Evolutionary conservation across 2,329 filamentous ascomycete species (phyloP), one percentile per base, ranked within the genome.

Genomic region (Venturia effusa): DNA sequence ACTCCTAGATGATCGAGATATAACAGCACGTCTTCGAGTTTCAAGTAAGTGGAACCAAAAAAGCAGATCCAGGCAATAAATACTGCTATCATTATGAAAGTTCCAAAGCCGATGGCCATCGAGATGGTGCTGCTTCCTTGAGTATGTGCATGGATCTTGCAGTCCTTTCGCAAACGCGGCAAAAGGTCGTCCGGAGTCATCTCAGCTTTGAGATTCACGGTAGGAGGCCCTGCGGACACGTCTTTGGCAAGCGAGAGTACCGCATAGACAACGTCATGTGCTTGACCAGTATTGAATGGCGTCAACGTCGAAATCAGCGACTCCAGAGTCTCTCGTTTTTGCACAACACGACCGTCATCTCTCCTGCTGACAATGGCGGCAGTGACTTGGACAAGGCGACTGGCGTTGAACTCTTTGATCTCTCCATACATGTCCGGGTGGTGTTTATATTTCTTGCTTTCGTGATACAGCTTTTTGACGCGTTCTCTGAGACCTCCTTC

Each of bases 241-340:
- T 77, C 74, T 22, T 69, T 69, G 0, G 75, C 69, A 43, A 77
- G 73, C 2, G 72, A 71, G 0, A 76, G 66, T 1, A 77, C 63
- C 0, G 73, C 68, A 57, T 75, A 77, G 0, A 76, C 68, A 0
- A 68, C 68, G 48, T 76, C 74, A 8, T 70, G 71, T 0, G 74
- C 70, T 48, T 70, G 63, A 0, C 63, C 63, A 4, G 69, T 66
- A 5, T 74, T 66, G 65, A 76, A 76, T 0, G 71, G 70, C 1
- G 68, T 67, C 19, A 77, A 59, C 1, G 54, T 69, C 0, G 73
- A 71, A 0, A 77, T 74, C 0, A 76, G 68, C 59, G 73, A 72
- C 59, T 77, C 74, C 1, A 76, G 66, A 48, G 71, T 74, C 55
- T 65, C 67, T 59, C 64, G 67, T 45, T 61, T 65, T 8, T 34